Base-by-base conservation (phyloP, 2,329 filamentous ascomycete species). In the Aspergillus fumigatiaffinis region DNA sequence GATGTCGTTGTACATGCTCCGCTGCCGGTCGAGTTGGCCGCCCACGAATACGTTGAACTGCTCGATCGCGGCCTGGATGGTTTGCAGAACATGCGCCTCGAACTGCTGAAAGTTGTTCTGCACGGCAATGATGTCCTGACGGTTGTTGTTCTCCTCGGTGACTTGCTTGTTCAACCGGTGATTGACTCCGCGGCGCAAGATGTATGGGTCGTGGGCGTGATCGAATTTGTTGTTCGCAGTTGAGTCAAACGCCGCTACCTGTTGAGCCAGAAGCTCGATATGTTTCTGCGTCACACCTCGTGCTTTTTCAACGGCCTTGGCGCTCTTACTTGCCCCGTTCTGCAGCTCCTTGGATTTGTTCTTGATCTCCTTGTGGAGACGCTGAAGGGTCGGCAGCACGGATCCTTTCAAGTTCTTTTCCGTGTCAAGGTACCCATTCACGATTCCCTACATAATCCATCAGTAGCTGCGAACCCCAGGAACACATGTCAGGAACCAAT, bases 311-410 rank as follows among this genome's bases (percentile, higher is more conserved):
- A 99, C 92, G 52, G 91, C 86, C 79, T 97, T 99, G 64, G 90
- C 86, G 17, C 87, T 85, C 80, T 95, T 96, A 60, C 87, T 84
- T 23, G 90, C 91, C 8, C 93, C 92, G 60, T 86, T 83, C 47
- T 84, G 82, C 51, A 99, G 83, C 76, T 97, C 92, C 80, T 97
- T 97, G 62, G 85, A 83, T 80, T 97, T 97, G 79, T 89, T 87
- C 83, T 97, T 99, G 81, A 99, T 94, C 74, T 97, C 94, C 73
- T 91, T 88, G 79, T 97, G 92, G 51, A 99, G 82, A 53, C 92
- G 89, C 67, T 95, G 91, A 70, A 99, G 87, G 62, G 93, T 87
- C 41, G 93, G 94, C 21, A 96, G 82, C 29, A 97, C 89, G 14
- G 87, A 87, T 58, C 87, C 88, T 77, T 93, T 96, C 64, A 99